phyloP scores from a whole-genome alignment of 345 rosid species.

The Pistacia integerrima region DNA sequence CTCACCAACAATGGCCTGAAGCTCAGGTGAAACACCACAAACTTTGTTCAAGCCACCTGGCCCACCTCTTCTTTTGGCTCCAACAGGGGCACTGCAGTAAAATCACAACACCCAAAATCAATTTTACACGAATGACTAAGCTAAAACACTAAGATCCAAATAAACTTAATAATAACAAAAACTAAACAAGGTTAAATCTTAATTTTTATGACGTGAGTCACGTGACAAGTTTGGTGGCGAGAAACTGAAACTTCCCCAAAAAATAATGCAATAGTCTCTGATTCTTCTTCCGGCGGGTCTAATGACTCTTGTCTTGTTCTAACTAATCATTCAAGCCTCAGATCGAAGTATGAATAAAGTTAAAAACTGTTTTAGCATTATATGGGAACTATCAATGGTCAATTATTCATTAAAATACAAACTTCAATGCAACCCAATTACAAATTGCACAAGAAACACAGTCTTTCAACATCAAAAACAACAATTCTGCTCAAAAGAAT shows the following conservation, averaged over 20 bases:
- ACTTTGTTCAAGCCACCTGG: conserved; percentile 96
- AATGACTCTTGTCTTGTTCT: background rate
- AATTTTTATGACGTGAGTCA: background rate
- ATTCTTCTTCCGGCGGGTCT: background rate
- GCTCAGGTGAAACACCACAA: conserved; percentile 90
- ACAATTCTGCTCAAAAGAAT: background rate
- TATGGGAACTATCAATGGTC: background rate
- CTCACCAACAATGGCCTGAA: conserved; percentile 87
- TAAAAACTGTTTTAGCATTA: background rate
- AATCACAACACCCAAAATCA: background rate
- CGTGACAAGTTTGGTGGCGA: background rate
- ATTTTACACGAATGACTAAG: no score
- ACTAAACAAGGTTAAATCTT: background rate
- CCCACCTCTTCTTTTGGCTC: conserved; percentile 88
- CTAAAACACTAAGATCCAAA: background rate
- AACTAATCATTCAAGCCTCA: background rate
- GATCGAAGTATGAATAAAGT: background rate
- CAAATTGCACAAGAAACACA: background rate
- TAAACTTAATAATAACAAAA: background rate
- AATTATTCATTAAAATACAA: background rate
- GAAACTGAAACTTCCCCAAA: background rate
- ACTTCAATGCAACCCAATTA: conserved; percentile 7
- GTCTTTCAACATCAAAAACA: background rate
- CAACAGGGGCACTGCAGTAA: conserved; percentile 64
- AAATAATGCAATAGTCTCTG: background rate